Evolutionary conservation across 2,329 filamentous ascomycete genomes (phyloP), one percentile per base, ranked within the genome.

Genomic region (Colletotrichum cuscutae): DNA sequence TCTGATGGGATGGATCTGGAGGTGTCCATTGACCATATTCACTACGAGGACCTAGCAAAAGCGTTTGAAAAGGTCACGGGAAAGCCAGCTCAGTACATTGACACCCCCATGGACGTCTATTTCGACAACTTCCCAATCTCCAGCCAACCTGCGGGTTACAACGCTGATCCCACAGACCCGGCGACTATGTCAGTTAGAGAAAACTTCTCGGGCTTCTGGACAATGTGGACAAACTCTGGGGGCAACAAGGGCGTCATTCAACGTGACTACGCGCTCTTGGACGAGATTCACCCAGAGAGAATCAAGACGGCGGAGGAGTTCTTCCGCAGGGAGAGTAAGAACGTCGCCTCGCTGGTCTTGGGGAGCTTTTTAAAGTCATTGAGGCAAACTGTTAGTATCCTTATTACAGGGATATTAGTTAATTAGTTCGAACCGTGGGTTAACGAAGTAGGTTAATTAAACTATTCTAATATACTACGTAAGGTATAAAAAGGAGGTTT

Each of bases 121-220:
- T 83, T 78, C 35, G 2, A 61, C 62, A 1, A 65, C 1, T 5
- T 46, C 2, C 52, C 52, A 6, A 42, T 56, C 32, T 42, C 62
- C 1, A 4, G n/a, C 2, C 30, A 22, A 0, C 77, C 83, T 0
- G 79, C 83, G 2, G 85, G 81, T 0, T 83, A 85, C 53, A 83
- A 82, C 59, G 78, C 81, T 0, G 79, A 81, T 46, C 71, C 71
- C 4, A 60, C 28, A 0, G 80, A 82, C 30, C 76, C 80, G 4
- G 79, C 78, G 1, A 80, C 77, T 4, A 81, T 84, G 82, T 68
- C 35, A 15, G 68, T 86, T 5, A 77, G 78, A 42, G 77, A 86
- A 58, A 89, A 89, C 75, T 89, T 89, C 74, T 84, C 83, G 0
- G 86, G 83, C 0, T 89, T 86, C 75, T 89, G 86, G 84, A 86